Base-by-base conservation (phyloP, 805 yeast genomes). In the Kazachstania psychrophila region DNA sequence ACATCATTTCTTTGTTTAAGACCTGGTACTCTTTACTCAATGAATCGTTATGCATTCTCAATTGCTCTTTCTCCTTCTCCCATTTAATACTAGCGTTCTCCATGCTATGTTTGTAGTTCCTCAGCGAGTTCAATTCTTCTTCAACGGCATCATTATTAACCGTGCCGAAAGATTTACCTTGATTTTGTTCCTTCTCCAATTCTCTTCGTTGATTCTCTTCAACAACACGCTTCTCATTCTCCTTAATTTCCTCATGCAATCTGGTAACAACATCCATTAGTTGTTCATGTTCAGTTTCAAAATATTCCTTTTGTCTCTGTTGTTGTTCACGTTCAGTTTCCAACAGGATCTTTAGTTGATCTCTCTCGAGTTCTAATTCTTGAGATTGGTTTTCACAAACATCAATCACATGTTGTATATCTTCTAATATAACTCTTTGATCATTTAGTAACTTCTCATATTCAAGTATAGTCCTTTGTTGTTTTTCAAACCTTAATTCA, bases 341-440 rank as follows among this genome's bases (percentile, higher is more conserved):
- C 30, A 56, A 28, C 34, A 55, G 52, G 11, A 44, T 41, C 35
- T 48, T 49, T 30, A 59, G 41, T 8, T 34, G 31, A 9, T 39
- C 33, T 15, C 45, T 43, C 24, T 52, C 57, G 6, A 12, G 3
- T 33, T 52, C 57, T 40, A 64, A 48, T 15, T 51, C 52, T 23
- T 57, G 56, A 46, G 64, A 46, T 27, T 56, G 60, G 7, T 51
- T 48, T 33, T 58, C 57, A 33, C 57, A 53, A 17, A 45, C 47
- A 32, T 54, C 59, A 13, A 57, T 51, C 2, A 52, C 49, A 7
- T 58, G 60, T 26, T 58, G 59, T 8, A 53, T 42, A 13, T 58
- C 61, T 36, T 58, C 62, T 7, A 54, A 34, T 1, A 53, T 53
- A 7, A 44, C 38, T 23, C 60, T 37, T 39, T 57, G 63, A 19